Base-by-base conservation (phyloP, 208 protist genomes). In the Acanthamoeba triangularis region DNA sequence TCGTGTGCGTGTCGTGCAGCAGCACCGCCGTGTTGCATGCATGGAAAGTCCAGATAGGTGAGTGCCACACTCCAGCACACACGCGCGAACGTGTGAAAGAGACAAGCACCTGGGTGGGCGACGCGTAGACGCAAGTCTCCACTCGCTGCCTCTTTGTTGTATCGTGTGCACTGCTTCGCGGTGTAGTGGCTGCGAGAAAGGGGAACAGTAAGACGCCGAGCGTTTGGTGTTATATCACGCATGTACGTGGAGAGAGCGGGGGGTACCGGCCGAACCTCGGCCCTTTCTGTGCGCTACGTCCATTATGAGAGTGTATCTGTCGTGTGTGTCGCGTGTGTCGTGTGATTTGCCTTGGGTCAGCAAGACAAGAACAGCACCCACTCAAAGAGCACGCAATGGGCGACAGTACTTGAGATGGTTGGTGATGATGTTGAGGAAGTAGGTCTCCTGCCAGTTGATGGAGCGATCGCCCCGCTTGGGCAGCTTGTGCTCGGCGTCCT, bases 381-480 rank as follows among this genome's bases (percentile, higher is more conserved):
- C 7, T 18, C 7, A 18, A 54, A 54, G 49, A 54, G 52, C 2
- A 59, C 13, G 52, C 2, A 59, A 20, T 2, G 52, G 52, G 20
- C 6, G 52, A 14, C 52, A 59, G 52, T 88, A 91, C 85, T 91
- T 91, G 85, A 91, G 85, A 10, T 91, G 52, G 59, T 91, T 91
- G 47, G 61, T 63, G 28, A 91, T 72, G 56, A 91, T 72, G 85
- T 91, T 91, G 35, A 91, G 61, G 35, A 72, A 91, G 56, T 91
- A 91, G 85, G 85, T 91, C 18, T 91, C 61, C 85, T 91, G 78
- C 78, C 78, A 85, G 78, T 85, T 85, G 47, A 85, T 85, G 44
- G 78, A 85, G 25, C 78, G 78, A n/a, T 85, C 78, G 47, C 78
- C 78, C 20, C 78, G 37, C 47, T 85, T 85, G 37, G 78, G 78